These are phyloP conservation scores for Geotrichum candidum DNA, from an alignment of 1,139 yeast species.

Conservation along the genomic window DNA sequence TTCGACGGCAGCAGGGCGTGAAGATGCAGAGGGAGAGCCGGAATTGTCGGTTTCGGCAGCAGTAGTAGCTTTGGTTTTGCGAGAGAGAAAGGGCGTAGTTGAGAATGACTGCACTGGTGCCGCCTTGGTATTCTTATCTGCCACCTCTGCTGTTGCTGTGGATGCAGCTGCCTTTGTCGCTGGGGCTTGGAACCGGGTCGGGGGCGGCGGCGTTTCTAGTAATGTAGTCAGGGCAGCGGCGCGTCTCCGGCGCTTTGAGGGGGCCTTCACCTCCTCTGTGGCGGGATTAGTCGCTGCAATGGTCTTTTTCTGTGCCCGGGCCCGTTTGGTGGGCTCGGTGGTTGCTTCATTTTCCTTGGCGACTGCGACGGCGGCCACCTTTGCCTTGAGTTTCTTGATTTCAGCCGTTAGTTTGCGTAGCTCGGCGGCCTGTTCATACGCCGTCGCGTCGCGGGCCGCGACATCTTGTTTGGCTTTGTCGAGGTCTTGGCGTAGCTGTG, in stretches of 20 bases:
- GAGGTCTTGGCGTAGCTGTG: slow-evolving; percentile 19
- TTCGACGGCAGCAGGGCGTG: not conserved
- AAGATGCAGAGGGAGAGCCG: not conserved
- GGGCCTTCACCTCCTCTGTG: not conserved
- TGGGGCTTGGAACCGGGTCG: not conserved
- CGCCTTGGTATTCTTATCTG: slow-evolving; percentile 2
- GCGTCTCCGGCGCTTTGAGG: not conserved
- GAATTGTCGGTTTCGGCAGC: not conserved
- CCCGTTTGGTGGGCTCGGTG: not conserved
- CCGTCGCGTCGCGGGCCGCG: slow-evolving; percentile 19
- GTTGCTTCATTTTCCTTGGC: not conserved
- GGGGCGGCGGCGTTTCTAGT: not conserved
- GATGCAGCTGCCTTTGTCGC: not conserved
- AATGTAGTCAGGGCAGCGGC: not conserved
- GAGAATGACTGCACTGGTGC: slow-evolving; percentile 10
- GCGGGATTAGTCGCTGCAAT: not conserved
- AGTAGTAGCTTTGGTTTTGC: not conserved
- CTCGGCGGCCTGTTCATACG: slow-evolving; percentile 21
- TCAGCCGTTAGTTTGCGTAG: slow-evolving; percentile 20
- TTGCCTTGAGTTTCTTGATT: slow-evolving; percentile 15
- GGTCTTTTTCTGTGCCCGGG: not conserved
- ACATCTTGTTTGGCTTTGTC: slow-evolving; percentile 17
- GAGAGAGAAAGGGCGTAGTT: slow-evolving; percentile 14
- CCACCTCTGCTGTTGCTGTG: not conserved
- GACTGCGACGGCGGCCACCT: not conserved